A percentile compares a stretch with the other conserved stretches of the same genome.
Conservation (phyloP, 495 filamentous ascomycete genomes). For the Bacidia gigantensis region DNA sequence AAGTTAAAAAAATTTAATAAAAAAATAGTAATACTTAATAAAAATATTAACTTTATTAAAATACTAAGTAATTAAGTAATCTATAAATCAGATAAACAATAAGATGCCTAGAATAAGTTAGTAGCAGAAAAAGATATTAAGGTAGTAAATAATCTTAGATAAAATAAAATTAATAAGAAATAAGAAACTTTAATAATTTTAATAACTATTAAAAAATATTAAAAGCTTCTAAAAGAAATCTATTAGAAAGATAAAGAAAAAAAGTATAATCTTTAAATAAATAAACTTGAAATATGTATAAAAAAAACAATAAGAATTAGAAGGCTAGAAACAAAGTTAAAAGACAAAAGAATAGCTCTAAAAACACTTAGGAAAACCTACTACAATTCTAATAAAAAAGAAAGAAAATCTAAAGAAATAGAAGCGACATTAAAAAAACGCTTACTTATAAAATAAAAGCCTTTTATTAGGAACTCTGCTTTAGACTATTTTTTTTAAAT, state of each 20-base stretch:
- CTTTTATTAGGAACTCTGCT: conserved; percentile 1
- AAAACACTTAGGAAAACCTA: too few relatives aligned
- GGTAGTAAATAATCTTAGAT: not conserved
- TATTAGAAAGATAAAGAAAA: not conserved
- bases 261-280: not conserved
- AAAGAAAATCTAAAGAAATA: too few relatives aligned
- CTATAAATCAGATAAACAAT: not conserved
- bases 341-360: too few relatives aligned
- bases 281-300: not conserved
- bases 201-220: not conserved
- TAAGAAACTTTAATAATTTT: not conserved
- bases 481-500: not conserved
- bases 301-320: not conserved
- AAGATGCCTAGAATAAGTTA: not conserved
- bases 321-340: not conserved
- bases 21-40: not conserved
- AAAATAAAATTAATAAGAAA: not conserved
- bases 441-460: not conserved
- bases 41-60: not conserved
- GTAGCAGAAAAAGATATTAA: not conserved
- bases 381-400: too few relatives aligned
- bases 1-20: too few relatives aligned
- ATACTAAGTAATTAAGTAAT: not conserved
- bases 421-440: not conserved
- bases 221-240: not conserved